Evolutionary conservation across 164 flowering plant genomes (phyloP), one percentile per base, ranked within the genome.

Genomic region (Aristolochia californica): DNA sequence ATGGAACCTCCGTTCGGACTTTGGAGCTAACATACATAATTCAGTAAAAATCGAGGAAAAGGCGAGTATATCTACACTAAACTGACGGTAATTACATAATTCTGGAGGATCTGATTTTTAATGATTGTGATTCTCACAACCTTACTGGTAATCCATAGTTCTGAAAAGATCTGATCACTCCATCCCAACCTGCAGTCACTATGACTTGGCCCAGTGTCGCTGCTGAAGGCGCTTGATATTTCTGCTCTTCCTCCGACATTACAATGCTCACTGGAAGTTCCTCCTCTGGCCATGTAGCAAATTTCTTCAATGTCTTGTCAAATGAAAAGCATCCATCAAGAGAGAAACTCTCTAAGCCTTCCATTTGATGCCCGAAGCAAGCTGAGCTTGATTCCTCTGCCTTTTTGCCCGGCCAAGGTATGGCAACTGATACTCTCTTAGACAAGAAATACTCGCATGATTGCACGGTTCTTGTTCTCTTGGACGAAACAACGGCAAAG

Each of bases 251-350:
- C 38, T 24, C 44, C 9, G 9, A 34, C 44, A 75, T 57, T 26
- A 56, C 2, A 22, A 68, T 68, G 59, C 70, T 67, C 0, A 55
- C 44, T 1, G 81, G 83, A 58, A 87, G 93, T 59, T 73, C 78
- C 71, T 90, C 97, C 66, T 83, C 93, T 0, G 97, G 97, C 97
- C 97, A 91, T 27, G 96, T 88, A 11, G 80, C 81, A 28, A 80
- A 60, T 24, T 75, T 70, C 65, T 71, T 63, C 38, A 68, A 72
- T 3, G 71, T 55, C 14, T 77, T 70, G 44, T 88, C 89, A 61
- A 68, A 43, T 12, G 7, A 12, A 55, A 78, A 72, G 64, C 85
- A 81, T 81, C 90, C 81, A 66, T 69, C 71, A 20, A 79, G 66
- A n/a, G 89, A 83, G 53, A 81, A 80, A 0, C 80, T 75, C 4